Base-by-base conservation (phyloP, 495 filamentous ascomycete species). In the Neurospora sp. region DNA sequence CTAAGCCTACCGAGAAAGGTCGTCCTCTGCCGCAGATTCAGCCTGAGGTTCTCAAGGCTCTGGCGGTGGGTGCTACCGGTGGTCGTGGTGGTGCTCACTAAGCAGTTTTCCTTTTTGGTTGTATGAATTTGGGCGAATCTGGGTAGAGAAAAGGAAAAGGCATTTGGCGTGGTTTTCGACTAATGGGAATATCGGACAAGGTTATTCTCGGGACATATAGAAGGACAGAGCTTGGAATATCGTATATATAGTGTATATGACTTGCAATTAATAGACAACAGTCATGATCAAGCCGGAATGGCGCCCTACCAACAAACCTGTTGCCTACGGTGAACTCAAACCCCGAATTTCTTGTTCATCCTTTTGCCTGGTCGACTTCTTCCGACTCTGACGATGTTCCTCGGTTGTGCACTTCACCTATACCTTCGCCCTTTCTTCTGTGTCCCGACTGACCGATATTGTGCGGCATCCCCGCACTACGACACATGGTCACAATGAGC, bases 41-140 rank as follows among this genome's bases (percentile, higher is more conserved):
- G n/a, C 80, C 84, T 8, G 86, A 86, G 59, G 84, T 89, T 77
- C 83, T 83, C 74, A 76, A 85, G 74, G 87, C 86, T n/a, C 16
- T 80, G 71, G 75, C 77, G 10, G 47, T 73, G 1, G 77, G 79
- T 4, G 53, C 53, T 65, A 72, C 75, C 12, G 79, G 79, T 42
- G 79, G 79, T 16, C 77, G 79, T 69, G 79, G 78, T 70, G 79
- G 73, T 65, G 77, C 76, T 14, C 72, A 75, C 39, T 80, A 75
- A 88, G 70, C 12, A 14, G 7, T 18, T 61, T 61, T 31, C 7
- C 27, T 31, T 65, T 35, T 35, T 12, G 12, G 53, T 18, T 35
- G 53, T 61, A 35, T 3, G 27, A 18, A 65, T 65, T 18, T 65
- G 27, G 53, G 27, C 53, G 53, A 65, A 65, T 37, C 53, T 65